These are phyloP conservation scores for Coemansia sp. DNA, from an alignment of 192 early-diverging fungal genomes.

Conservation along the genomic window DNA sequence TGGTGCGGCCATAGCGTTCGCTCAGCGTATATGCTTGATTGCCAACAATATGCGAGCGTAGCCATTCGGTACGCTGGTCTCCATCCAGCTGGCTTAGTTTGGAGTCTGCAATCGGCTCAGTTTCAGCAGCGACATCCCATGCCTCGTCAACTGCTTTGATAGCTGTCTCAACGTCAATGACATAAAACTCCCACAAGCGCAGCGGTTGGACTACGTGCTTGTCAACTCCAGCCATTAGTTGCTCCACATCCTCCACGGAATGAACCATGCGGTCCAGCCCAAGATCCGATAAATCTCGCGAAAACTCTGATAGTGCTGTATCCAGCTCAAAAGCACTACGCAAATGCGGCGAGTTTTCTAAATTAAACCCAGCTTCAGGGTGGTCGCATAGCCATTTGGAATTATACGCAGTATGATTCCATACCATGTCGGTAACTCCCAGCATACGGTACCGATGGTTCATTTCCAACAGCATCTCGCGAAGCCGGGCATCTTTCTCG, in stretches of 20 bases:
- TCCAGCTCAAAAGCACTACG: slow-evolving; percentile 91
- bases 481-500: slow-evolving; percentile 61
- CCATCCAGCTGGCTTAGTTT: slow-evolving; percentile 14
- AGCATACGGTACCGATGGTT: slow-evolving; percentile 69
- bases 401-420: slow-evolving; percentile 97
- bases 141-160: slow-evolving; percentile 45
- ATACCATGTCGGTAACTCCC: slow-evolving; percentile 90
- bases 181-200: slow-evolving; percentile 88
- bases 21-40: slow-evolving; percentile 49
- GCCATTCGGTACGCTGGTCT: slow-evolving; percentile 31
- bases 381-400: slow-evolving; percentile 93
- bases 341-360: slow-evolving; percentile 91
- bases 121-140: slow-evolving; percentile 20
- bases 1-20: slow-evolving; percentile 34
- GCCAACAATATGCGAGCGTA: slow-evolving; percentile 50
- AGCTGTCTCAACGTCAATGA: slow-evolving; percentile 62
- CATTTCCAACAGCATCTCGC: slow-evolving; percentile 59
- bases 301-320: slow-evolving; percentile 74
- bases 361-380: slow-evolving; percentile 96
- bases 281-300: slow-evolving; percentile 56
- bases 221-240: slow-evolving; percentile 60
- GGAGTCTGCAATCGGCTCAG: slow-evolving; percentile 5
- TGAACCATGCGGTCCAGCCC: slow-evolving; percentile 58
- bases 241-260: slow-evolving; percentile 64
- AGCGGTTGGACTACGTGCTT: slow-evolving; percentile 59